Evolutionary conservation across 371 early-diverging fungal genomes (phyloP).

Genomic region (Mucor plumbeus): DNA sequence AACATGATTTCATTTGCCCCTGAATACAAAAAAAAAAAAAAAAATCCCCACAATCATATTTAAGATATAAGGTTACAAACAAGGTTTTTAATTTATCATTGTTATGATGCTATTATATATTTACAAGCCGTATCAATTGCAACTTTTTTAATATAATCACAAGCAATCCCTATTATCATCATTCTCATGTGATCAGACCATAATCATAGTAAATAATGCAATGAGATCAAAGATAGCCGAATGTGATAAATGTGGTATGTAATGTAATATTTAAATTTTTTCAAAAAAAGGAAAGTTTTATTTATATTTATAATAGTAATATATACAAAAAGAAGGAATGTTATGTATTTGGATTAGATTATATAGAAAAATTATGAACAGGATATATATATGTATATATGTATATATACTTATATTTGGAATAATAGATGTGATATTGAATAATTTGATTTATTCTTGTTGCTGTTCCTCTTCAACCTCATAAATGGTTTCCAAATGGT

Average conservation of each 20-base stretch:
- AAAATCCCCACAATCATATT: neutral
- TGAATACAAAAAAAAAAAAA: neutral
- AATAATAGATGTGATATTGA: neutral
- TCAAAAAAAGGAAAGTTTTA: neutral
- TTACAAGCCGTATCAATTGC: too few relatives aligned
- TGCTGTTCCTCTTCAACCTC: neutral
- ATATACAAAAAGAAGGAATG: slow-evolving; percentile 8
- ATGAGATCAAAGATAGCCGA: neutral
- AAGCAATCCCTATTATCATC: neutral
- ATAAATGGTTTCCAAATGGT: slow-evolving; percentile 2
- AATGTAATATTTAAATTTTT: neutral
- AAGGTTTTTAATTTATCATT: neutral
- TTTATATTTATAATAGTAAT: neutral
- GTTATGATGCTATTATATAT: too few relatives aligned
- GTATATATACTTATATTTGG: too few relatives aligned
- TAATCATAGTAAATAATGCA: slow-evolving; percentile 4
- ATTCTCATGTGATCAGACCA: slow-evolving; percentile 3
- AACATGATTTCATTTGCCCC: neutral
- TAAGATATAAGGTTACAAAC: neutral
- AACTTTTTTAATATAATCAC: neutral
- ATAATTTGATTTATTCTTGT: neutral
- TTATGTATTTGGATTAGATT: neutral
- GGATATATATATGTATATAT: neutral
- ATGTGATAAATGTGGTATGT: neutral
- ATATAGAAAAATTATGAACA: neutral